Conservation (phyloP, 257 asterid species). For the Solanum lignicaule region DNA sequence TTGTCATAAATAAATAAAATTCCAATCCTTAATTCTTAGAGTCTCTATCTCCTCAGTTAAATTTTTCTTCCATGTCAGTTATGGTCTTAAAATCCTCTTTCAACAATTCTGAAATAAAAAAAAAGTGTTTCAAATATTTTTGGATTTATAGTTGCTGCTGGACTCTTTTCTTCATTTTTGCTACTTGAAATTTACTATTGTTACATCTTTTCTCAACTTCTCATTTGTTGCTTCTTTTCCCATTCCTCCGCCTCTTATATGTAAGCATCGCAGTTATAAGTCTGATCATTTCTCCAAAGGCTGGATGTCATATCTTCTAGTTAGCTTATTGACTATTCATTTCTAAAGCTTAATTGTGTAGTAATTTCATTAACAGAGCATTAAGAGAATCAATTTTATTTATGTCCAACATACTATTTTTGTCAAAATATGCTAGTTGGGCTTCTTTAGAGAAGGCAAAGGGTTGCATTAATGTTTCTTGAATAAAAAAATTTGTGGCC, state of each 20-base stretch:
- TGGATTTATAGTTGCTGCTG: background rate
- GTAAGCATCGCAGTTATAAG: background rate
- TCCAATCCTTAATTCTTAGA: background rate
- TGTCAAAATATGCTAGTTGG: background rate
- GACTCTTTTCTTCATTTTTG: background rate
- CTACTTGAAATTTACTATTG: background rate
- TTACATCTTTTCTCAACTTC: background rate
- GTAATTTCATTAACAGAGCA: background rate
- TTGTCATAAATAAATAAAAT: background rate
- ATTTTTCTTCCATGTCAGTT: background rate
- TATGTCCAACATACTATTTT: background rate
- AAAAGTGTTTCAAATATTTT: background rate
- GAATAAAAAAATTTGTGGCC: background rate
- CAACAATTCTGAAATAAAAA: background rate
- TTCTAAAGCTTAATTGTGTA: background rate
- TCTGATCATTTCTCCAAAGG: background rate
- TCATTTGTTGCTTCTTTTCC: background rate
- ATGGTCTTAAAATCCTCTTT: background rate
- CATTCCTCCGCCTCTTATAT: background rate
- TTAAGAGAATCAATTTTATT: background rate
- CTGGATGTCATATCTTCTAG: background rate
- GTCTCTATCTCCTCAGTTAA: background rate
- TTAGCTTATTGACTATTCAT: background rate
- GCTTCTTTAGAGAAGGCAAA: background rate
- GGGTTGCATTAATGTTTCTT: background rate